A percentile compares a stretch with the other conserved stretches of the same genome.
Conservation (phyloP, 768 basidiomycete species). For the Tricholoma bakamatsutake region DNA sequence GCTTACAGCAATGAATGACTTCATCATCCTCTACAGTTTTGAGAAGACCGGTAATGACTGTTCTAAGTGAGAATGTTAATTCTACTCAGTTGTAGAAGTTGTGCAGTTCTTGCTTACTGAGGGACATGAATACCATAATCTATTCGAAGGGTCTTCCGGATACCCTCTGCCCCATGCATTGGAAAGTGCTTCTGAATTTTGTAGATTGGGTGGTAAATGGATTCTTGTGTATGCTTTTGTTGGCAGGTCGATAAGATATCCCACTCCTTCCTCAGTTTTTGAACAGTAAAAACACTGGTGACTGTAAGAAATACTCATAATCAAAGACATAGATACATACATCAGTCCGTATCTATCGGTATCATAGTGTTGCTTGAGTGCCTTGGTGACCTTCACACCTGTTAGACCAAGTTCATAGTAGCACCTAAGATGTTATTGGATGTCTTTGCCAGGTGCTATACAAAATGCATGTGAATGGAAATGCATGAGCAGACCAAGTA, state of each 20-base stretch:
- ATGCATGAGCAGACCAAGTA: no score
- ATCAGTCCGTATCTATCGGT: neutral
- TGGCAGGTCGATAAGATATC: neutral
- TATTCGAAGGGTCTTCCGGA: neutral
- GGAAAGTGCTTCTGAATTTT: neutral
- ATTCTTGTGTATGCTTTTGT: neutral
- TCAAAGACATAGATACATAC: neutral
- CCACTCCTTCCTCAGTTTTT: neutral
- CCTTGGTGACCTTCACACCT: neutral
- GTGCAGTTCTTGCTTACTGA: neutral
- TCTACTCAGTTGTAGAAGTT: no score
- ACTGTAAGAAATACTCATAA: neutral
- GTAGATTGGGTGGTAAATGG: neutral
- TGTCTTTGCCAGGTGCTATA: no score
- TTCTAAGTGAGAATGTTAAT: no score
- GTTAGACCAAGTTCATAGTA: neutral
- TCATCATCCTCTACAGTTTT: no score
- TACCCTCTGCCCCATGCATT: neutral
- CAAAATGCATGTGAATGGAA: no score
- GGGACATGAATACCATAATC: neutral
- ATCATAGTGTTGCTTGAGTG: neutral
- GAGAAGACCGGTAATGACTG: no score
- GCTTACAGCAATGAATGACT: no score
- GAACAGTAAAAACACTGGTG: neutral
- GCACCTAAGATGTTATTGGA: no score